Evolutionary conservation across 768 basidiomycete species (phyloP).

Genomic region (Suillus americanus): DNA sequence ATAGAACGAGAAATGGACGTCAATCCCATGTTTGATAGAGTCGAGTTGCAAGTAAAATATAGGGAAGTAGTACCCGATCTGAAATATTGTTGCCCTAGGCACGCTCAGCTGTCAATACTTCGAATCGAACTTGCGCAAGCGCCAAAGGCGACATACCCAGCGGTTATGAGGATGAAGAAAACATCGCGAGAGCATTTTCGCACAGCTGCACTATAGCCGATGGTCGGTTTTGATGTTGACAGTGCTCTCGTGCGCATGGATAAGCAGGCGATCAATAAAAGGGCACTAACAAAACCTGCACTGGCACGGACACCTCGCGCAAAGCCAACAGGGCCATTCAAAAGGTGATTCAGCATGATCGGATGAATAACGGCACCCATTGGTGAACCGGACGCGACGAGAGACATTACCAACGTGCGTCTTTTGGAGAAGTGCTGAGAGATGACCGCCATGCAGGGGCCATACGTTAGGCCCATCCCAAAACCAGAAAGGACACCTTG

Average conservation of each 20-base stretch:
- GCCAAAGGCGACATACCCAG: slow-evolving; percentile 15
- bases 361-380: slow-evolving; percentile 60
- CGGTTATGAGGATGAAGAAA: slow-evolving; percentile 25
- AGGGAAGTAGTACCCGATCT: slow-evolving; percentile 46
- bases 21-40: slow-evolving; percentile 48
- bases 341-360: slow-evolving; percentile 55
- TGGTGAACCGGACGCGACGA: slow-evolving; percentile 47
- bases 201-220: slow-evolving; percentile 17
- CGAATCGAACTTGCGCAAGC: background rate
- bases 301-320: slow-evolving; percentile 38
- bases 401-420: slow-evolving; percentile 43
- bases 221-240: slow-evolving; percentile 6
- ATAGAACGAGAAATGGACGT: slow-evolving; percentile 51
- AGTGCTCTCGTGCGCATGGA: slow-evolving; percentile 38
- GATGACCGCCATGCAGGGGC: slow-evolving; percentile 42
- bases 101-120: slow-evolving; percentile 2
- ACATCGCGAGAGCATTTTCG: slow-evolving; percentile 24
- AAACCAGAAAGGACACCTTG: slow-evolving; percentile 45
- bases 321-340: slow-evolving; percentile 46
- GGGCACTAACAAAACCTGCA: slow-evolving; percentile 36
- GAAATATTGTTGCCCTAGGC: slow-evolving; percentile 27
- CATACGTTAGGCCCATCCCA: slow-evolving; percentile 43
- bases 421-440: slow-evolving; percentile 45
- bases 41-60: slow-evolving; percentile 63
- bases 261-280: slow-evolving; percentile 38